Evolutionary conservation across 371 early-diverging fungal species (phyloP), one percentile per base, ranked within the genome.

Genomic region (Mortierella sp.): DNA sequence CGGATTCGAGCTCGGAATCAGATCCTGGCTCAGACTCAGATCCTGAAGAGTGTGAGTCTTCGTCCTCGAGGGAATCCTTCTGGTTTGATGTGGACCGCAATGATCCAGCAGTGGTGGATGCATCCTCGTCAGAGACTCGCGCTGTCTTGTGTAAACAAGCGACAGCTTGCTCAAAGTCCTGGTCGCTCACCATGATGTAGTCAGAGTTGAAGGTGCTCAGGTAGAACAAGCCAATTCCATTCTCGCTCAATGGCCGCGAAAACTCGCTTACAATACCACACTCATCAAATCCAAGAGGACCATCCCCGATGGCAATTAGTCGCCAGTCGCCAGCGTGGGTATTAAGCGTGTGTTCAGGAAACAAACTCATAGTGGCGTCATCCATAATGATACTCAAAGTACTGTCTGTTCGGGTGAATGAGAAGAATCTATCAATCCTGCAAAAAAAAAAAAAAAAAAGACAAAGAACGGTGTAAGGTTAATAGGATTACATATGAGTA

Each of bases 371-470:
- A 0, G 79, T 79, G 19, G 66, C 74, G 6, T 62, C 70, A 57
- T 79, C 79, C 79, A 79, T 79, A 23, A 79, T 79, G 29, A 79
- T 73, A 31, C 79, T 79, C 40, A 79, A 19, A 8, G 79, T 74
- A 6, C 74, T 66, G 43, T 79, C 74, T 29, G 79, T 79, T 45
- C 74, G 79, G 6, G 79, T 79, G 54, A 79, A 79, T 7, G 79
- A 79, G 51, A 79, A 79, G 60, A 79, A 79, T 5, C 79, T 62
- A 34, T 74, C 74, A 32, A 23, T 49, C 19, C 31, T 15, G 5
- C 5, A 34, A 32, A 26, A 54, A 35, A 12, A 61, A 53, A 51
- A 4, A 47, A n/a, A 61, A 51, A 67, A 56, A 3, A 34, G 63
- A 9, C 56, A 58, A 53, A 26, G n/a, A 26, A 5, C 28, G 57